Evolutionary conservation across 495 filamentous ascomycete genomes (phyloP).

Genomic region (Cryomyces minteri): DNA sequence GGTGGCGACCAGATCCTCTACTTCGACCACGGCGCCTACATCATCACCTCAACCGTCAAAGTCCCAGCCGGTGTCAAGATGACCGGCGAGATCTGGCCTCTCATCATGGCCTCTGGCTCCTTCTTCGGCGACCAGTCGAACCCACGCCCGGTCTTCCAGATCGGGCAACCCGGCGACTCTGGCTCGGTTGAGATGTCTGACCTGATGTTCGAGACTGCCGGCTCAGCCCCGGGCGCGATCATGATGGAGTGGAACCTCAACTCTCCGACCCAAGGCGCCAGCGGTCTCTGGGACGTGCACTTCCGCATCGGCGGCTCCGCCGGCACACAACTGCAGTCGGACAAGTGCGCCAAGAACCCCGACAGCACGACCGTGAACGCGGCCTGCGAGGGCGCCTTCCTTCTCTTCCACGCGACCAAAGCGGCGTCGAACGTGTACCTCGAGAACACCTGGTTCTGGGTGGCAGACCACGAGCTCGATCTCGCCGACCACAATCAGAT

Average conservation of each 20-base stretch:
- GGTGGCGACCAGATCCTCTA: constrained; percentile 27
- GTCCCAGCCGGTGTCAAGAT: constrained; percentile 19
- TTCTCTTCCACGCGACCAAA: constrained; percentile 20
- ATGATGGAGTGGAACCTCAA: constrained; percentile 58
- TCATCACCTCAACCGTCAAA: constrained; percentile 20
- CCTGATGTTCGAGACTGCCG: constrained; percentile 41
- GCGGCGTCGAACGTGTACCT: constrained; percentile 16
- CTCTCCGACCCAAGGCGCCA: constrained; percentile 20
- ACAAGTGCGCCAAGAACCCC: constrained; percentile 19
- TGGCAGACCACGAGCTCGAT: constrained; percentile 25
- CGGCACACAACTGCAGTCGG: constrained; percentile 22
- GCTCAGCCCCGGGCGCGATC: constrained; percentile 47
- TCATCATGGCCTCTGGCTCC: constrained; percentile 44
- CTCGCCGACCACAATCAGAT: constrained; percentile 18
- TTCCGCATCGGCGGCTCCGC: constrained; percentile 26
- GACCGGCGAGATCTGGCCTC: constrained; percentile 34
- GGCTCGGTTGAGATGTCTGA: constrained; percentile 40
- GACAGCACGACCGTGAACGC: constrained; percentile 10
- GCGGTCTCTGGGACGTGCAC: constrained; percentile 28
- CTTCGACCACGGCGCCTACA: constrained; percentile 24
- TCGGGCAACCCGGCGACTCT: constrained; percentile 34
- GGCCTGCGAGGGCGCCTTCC: constrained; percentile 25
- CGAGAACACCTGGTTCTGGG: constrained; percentile 26
- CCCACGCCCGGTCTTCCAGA: constrained; percentile 43
- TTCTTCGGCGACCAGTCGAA: constrained; percentile 40